These are phyloP conservation scores for Botrytis medusae DNA, from an alignment of 2,329 filamentous ascomycete species.

Conservation along the genomic window DNA sequence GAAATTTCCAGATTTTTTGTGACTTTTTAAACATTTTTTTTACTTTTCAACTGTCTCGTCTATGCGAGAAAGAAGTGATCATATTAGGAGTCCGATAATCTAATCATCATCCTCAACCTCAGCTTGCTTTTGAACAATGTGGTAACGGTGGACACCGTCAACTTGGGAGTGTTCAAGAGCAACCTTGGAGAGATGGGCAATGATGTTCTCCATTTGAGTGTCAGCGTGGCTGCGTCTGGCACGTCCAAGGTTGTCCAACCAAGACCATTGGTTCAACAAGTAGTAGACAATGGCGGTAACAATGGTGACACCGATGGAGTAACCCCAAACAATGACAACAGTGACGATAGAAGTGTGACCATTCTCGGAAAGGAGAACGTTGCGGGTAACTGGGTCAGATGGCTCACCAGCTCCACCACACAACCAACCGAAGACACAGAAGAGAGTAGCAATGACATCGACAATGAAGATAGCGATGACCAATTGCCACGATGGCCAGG, in stretches of 20 bases:
- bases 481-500: constrained; percentile 73
- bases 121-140: constrained; percentile 20
- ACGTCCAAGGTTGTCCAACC: constrained; percentile 62
- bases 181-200: constrained; percentile 63
- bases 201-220: constrained; percentile 65
- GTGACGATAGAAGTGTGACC: constrained; percentile 55
- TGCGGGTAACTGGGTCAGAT: constrained; percentile 41
- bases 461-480: constrained; percentile 70
- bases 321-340: constrained; percentile 63
- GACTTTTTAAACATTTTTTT: constrained; percentile 17
- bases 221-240: constrained; percentile 61
- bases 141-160: constrained; percentile 22
- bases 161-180: constrained; percentile 56
- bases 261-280: constrained; percentile 57
- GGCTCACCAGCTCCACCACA: constrained; percentile 49
- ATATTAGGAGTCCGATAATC: neutral
- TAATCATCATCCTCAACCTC: constrained; percentile 25
- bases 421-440: constrained; percentile 75
- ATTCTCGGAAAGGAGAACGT: constrained; percentile 41
- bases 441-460: constrained; percentile 70
- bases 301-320: constrained; percentile 65
- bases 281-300: constrained; percentile 66
- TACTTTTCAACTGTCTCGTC: constrained; percentile 1
- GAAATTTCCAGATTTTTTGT: constrained; percentile 17
- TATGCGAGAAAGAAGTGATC: neutral